Conservation (phyloP, 2,329 filamentous ascomycete genomes). For the Chrysoporthe deuterocubensis region DNA sequence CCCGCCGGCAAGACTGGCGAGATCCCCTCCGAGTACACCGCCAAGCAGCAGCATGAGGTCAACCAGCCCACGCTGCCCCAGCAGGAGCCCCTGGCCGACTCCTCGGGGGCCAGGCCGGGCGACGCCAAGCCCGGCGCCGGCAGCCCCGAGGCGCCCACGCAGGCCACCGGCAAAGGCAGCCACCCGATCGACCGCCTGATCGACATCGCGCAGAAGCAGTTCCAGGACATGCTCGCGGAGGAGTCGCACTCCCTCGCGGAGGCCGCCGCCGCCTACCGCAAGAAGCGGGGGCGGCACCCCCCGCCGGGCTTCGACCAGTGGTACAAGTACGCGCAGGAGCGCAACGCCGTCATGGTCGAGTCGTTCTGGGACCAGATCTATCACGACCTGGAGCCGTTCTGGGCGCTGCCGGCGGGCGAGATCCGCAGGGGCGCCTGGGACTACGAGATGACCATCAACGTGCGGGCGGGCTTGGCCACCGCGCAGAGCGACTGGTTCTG, state of each 20-base stretch:
- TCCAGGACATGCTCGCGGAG: slow-evolving; percentile 46
- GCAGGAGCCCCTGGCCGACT: slow-evolving; percentile 21
- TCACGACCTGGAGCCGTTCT: slow-evolving; percentile 65
- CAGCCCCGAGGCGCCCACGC: slow-evolving; percentile 8
- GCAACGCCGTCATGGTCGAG: slow-evolving; percentile 61
- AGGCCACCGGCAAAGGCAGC: slow-evolving; percentile 6
- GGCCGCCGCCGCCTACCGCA: slow-evolving; percentile 60
- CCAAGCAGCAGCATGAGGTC: slow-evolving; percentile 25
- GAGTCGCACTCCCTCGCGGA: slow-evolving; percentile 54
- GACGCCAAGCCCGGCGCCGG: not conserved
- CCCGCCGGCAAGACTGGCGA: slow-evolving; percentile 22
- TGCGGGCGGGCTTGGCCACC: slow-evolving; percentile 57
- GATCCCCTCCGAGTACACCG: slow-evolving; percentile 16
- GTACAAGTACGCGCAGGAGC: slow-evolving; percentile 57
- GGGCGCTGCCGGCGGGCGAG: slow-evolving; percentile 48
- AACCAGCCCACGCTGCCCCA: slow-evolving; percentile 17
- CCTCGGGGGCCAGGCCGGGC: slow-evolving; percentile 5
- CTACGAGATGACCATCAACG: slow-evolving; percentile 65
- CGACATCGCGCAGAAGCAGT: slow-evolving; percentile 47
- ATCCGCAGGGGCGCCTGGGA: slow-evolving; percentile 57
- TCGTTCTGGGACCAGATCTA: slow-evolving; percentile 69
- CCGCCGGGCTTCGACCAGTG: slow-evolving; percentile 67
- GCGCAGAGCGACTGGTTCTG: slow-evolving; percentile 61
- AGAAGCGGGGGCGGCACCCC: slow-evolving; percentile 61
- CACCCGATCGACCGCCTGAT: slow-evolving; percentile 60